These are phyloP conservation scores for Lactuca sativa DNA, from an alignment of 129 eudicot genomes.

Conservation along the genomic window DNA sequence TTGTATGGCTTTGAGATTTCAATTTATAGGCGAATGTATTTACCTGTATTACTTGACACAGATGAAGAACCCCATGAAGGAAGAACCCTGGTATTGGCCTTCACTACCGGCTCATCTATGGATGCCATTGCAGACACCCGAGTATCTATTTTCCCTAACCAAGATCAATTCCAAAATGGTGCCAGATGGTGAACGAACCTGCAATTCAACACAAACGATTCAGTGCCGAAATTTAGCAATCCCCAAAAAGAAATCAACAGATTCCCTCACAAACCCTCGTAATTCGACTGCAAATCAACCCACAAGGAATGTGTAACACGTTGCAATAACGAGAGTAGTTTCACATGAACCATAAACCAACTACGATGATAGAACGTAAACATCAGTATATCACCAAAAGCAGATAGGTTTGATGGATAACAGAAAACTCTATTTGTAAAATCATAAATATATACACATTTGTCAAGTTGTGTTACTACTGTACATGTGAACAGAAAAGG, in stretches of 20 bases:
- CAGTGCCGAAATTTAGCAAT: background rate
- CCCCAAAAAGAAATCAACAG: background rate
- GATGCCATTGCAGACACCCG: too few relatives aligned
- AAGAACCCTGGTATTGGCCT: constrained; percentile 24
- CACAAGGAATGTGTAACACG: background rate
- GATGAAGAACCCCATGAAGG: constrained; percentile 40
- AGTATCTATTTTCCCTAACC: background rate
- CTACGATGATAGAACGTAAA: constrained; percentile 24
- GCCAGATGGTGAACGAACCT: constrained; percentile 29
- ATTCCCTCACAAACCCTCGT: constrained; percentile 6
- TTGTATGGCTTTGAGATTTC: background rate
- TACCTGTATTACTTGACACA: constrained; percentile 43
- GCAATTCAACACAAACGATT: constrained; percentile 6
- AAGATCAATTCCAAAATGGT: constrained; percentile 9
- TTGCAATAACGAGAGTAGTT: background rate
- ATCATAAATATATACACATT: constrained; percentile 27
- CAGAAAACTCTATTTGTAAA: background rate
- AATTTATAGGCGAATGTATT: background rate
- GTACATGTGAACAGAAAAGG: background rate
- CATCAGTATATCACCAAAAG: background rate
- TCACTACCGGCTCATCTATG: too few relatives aligned
- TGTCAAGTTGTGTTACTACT: background rate
- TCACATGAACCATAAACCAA: background rate
- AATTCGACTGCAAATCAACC: constrained; percentile 25
- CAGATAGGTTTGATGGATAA: background rate